Conservation (phyloP, 176 grass and related monocot species). For the Panicum miliaceum region DNA sequence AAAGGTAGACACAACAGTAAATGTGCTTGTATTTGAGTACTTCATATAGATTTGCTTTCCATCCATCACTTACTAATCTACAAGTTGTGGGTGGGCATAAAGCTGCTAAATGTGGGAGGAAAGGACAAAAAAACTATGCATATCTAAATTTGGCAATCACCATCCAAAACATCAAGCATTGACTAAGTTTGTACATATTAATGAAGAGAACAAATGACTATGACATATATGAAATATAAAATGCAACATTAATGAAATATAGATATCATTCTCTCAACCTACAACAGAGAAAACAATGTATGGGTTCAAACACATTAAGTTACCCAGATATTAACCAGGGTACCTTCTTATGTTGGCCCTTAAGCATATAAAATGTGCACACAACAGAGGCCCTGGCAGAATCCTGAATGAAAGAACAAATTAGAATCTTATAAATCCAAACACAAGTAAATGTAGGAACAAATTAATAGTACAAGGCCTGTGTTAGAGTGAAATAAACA, state of each 20-base stretch:
- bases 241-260: slow-evolving; percentile 32
- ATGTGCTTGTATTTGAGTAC: slow-evolving; percentile 20
- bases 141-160: not conserved
- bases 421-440: slow-evolving; percentile 70
- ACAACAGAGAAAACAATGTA: slow-evolving; percentile 27
- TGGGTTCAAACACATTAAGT: slow-evolving; percentile 59
- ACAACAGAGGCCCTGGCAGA: slow-evolving; percentile 73
- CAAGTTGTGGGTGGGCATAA: not conserved
- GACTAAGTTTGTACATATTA: not conserved
- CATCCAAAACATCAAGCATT: slow-evolving; percentile 5
- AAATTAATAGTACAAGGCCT: slow-evolving; percentile 42
- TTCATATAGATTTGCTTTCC: not conserved
- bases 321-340: slow-evolving; percentile 92
- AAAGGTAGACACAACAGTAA: not conserved
- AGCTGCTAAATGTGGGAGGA: not conserved
- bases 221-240: not conserved
- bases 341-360: slow-evolving; percentile 95
- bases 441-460: slow-evolving; percentile 35
- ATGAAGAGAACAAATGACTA: not conserved
- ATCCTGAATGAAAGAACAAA: slow-evolving; percentile 81
- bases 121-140: not conserved
- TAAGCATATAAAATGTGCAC: slow-evolving; percentile 85
- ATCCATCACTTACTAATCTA: not conserved
- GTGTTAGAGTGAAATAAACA: slow-evolving; percentile 36
- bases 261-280: not conserved